Evolutionary conservation across 306 rosid genomes (phyloP), one percentile per base, ranked within the genome.

Genomic region (Bauhinia variegata): DNA sequence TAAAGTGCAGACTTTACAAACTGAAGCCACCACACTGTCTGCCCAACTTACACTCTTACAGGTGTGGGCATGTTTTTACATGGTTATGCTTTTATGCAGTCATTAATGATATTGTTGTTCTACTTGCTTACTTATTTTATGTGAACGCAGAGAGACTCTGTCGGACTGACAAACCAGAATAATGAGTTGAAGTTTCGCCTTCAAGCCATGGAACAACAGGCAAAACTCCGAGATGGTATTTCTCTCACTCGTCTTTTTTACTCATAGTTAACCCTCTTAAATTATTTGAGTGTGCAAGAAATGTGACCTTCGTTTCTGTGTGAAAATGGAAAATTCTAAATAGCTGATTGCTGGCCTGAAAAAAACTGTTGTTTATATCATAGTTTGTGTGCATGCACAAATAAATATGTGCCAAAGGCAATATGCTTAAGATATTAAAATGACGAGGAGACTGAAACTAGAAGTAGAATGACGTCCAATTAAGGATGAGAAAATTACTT

Each of bases 131-230:
- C 32, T 72, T 14, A 33, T 32, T 52, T 77, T 54, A 46, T 68
- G 50, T 62, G 54, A 60, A 8, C 30, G 57, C 84, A 92, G 96
- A 80, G 96, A 74, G 96, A 92, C 60, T 92, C 96, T 50, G 96
- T 82, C 62, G 92, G 98, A 56, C 93, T 92, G 41, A 78, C 87
- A n/a, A 92, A 74, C 83, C 93, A 92, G 80, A 89, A 89, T 66
- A 83, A 83, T 60, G 98, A 92, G 83, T 78, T 92, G 83, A 92
- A 92, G 86, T 92, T 92, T 72, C 98, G 96, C 68, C 98, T 92
- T 73, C 98, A 92, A 76, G 88, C 98, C 77, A 89, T 92, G 98
- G 96, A 92, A 70, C 98, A 92, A 50, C 98, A 89, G 78, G 98
- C 96, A 13, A 95, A 87, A 75, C 91, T 92, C 33, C 84, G 95